Conservation (phyloP, 1,139 yeast genomes). For the Yamadazyma trypodendri region DNA sequence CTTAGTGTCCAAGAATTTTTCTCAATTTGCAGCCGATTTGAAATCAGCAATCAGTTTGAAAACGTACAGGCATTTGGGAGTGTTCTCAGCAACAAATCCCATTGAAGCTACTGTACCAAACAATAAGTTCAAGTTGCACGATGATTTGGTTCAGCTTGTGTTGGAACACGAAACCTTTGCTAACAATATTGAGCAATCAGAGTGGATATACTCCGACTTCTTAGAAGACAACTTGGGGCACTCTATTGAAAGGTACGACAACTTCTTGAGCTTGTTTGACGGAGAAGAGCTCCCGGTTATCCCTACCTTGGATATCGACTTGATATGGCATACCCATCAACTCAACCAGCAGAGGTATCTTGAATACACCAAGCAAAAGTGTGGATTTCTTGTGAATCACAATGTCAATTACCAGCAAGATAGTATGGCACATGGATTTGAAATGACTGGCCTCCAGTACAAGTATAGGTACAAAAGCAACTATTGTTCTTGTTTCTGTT, state of each 20-base stretch:
- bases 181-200: conserved; percentile 26
- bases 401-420: conserved; percentile 16
- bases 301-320: conserved; percentile 41
- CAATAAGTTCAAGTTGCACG: conserved; percentile 18
- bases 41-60: neutral
- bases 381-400: conserved; percentile 17
- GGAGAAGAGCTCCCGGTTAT: conserved; percentile 18
- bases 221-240: conserved; percentile 20
- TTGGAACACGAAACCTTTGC: conserved; percentile 31
- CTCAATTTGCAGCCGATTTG: neutral
- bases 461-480: conserved; percentile 9
- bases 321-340: conserved; percentile 43
- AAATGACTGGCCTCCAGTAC: conserved; percentile 11
- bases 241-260: conserved; percentile 22
- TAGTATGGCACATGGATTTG: conserved; percentile 10
- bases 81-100: conserved; percentile 7
- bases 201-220: conserved; percentile 28
- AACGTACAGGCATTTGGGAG: neutral
- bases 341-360: conserved; percentile 25
- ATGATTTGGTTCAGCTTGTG: conserved; percentile 33
- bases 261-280: conserved; percentile 24
- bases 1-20: neutral
- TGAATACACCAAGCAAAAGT: conserved; percentile 16
- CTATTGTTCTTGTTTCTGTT: conserved; percentile 18
- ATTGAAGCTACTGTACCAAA: conserved; percentile 15